Conservation (phyloP, 176 grass and related monocot species). For the Rhipidocladum racemiflorum region DNA sequence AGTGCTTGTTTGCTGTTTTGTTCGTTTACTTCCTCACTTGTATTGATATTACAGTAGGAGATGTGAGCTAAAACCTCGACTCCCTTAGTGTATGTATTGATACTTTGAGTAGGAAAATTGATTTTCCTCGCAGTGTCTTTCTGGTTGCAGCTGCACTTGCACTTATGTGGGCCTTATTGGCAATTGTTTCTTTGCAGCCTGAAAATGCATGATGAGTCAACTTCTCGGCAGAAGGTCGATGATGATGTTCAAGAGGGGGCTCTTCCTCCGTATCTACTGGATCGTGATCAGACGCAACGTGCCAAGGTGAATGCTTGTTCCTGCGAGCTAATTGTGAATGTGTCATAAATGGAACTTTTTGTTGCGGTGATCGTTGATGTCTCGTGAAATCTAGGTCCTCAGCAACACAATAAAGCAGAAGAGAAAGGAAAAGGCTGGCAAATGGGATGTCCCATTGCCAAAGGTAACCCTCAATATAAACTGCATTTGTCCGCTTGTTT, state of each 20-base stretch:
- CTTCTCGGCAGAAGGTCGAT: slow-evolving; percentile 65
- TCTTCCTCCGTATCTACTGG: slow-evolving; percentile 75
- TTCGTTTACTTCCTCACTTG: neutral
- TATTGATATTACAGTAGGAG: neutral
- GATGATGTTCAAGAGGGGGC: slow-evolving; percentile 74
- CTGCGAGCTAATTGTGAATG: neutral
- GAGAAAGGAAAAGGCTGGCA: slow-evolving; percentile 83
- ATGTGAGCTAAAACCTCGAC: too few relatives aligned
- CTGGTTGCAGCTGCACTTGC: too few relatives aligned
- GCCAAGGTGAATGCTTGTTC: slow-evolving; percentile 57
- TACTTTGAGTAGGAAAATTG: neutral
- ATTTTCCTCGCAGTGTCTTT: neutral
- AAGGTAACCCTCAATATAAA: slow-evolving; percentile 44
- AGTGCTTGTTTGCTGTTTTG: slow-evolving; percentile 14
- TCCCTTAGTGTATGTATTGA: too few relatives aligned
- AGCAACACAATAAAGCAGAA: slow-evolving; percentile 98
- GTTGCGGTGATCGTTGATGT: neutral
- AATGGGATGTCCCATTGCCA: slow-evolving; percentile 90
- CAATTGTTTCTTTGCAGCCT: slow-evolving; percentile 37
- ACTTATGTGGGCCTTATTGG: neutral
- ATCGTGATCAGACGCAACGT: slow-evolving; percentile 69
- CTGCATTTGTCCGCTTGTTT: neutral
- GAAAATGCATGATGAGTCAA: slow-evolving; percentile 91
- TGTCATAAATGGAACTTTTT: neutral
- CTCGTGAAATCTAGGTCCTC: slow-evolving; percentile 48